Conservation (phyloP, 345 rosid genomes). For the Trapa incisa region DNA sequence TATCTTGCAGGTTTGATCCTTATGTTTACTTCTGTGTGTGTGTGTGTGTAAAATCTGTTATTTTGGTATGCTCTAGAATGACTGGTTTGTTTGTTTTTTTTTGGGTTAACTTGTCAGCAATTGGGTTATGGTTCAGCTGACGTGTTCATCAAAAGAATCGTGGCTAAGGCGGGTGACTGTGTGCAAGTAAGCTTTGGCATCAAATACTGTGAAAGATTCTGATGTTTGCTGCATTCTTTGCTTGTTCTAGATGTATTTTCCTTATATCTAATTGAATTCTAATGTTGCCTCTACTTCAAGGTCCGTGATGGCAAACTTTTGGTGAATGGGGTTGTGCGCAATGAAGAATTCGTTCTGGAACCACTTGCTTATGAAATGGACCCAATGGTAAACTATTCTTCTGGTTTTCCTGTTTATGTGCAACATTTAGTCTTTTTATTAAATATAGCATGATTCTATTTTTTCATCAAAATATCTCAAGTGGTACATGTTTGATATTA, state of each 20-base stretch:
- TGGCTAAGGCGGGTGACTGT: constrained; percentile 76
- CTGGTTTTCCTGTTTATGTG: background rate
- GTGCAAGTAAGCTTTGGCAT: constrained; percentile 57
- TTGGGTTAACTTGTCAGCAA: constrained; percentile 29
- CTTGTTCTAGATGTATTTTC: background rate
- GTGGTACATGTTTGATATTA: too few species aligned
- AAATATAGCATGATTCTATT: too few species aligned
- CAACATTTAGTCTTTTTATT: too few species aligned
- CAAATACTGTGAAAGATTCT: constrained; percentile 7
- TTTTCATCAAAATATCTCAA: too few species aligned
- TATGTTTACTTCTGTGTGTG: background rate
- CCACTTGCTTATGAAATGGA: constrained; percentile 67
- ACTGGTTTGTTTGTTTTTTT: constrained; percentile 8
- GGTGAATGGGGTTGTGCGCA: constrained; percentile 50
- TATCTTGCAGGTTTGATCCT: constrained; percentile 36
- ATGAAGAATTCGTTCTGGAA: constrained; percentile 64
- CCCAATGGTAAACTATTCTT: constrained; percentile 32
- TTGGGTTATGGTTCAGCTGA: constrained; percentile 46
- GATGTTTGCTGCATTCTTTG: background rate
- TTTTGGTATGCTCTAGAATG: constrained; percentile 7
- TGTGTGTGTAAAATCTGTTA: background rate
- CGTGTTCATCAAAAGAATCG: constrained; percentile 81
- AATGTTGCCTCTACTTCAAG: constrained; percentile 14
- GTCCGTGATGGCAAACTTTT: constrained; percentile 55
- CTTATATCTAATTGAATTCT: background rate